Conservation (phyloP, 2,329 filamentous ascomycete genomes). For the Penicillium sclerotigenum region DNA sequence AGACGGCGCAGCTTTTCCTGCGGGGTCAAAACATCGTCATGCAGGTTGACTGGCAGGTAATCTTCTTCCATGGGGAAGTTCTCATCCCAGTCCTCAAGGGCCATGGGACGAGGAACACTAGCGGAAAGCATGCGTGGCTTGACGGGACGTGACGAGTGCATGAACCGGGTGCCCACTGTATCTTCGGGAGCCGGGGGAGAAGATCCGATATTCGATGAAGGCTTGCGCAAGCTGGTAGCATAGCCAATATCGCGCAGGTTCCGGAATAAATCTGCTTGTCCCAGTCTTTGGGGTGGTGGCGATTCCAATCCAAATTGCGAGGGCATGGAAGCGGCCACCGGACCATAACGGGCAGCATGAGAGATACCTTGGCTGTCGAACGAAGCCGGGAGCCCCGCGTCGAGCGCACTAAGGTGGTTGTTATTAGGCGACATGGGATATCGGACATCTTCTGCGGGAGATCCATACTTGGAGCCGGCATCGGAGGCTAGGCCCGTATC, state of each 20-base stretch:
- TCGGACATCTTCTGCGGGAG: slow-evolving; percentile 74
- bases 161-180: slow-evolving; percentile 61
- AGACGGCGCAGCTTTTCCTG: slow-evolving; percentile 59
- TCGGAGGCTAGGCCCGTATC: slow-evolving; percentile 59
- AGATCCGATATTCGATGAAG: slow-evolving; percentile 49
- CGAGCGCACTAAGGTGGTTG: slow-evolving; percentile 78
- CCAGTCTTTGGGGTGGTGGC: slow-evolving; percentile 68
- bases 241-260: slow-evolving; percentile 65
- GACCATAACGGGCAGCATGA: slow-evolving; percentile 82
- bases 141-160: slow-evolving; percentile 65
- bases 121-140: slow-evolving; percentile 58
- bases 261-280: slow-evolving; percentile 60
- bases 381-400: slow-evolving; percentile 87
- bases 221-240: slow-evolving; percentile 68
- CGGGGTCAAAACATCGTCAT: slow-evolving; percentile 61
- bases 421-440: slow-evolving; percentile 73
- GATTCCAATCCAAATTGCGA: slow-evolving; percentile 84
- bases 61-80: slow-evolving; percentile 83
- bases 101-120: slow-evolving; percentile 54
- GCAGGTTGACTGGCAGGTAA: slow-evolving; percentile 70
- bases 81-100: slow-evolving; percentile 58
- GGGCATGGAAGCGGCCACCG: slow-evolving; percentile 88
- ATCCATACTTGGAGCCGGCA: slow-evolving; percentile 69
- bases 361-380: slow-evolving; percentile 97
- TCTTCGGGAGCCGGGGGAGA: slow-evolving; percentile 64